Evolutionary conservation across 169 alveolate genomes (phyloP).

Genomic region (Plasmodium reichenowi): DNA sequence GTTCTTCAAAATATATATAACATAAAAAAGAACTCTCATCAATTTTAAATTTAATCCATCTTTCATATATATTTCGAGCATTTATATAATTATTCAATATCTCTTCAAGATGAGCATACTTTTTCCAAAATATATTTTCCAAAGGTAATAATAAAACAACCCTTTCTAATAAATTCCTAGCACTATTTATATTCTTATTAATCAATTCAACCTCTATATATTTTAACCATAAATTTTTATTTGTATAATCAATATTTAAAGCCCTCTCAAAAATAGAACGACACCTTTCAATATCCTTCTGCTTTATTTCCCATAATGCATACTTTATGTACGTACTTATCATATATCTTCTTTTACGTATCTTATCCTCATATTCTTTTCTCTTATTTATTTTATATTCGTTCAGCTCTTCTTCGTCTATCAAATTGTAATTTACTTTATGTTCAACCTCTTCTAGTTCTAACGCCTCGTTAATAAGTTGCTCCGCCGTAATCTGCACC

Average conservation of each 20-base stretch:
- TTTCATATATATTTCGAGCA: slow-evolving; percentile 93
- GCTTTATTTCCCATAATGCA: slow-evolving; percentile 98
- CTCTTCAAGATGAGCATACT: slow-evolving; percentile 99
- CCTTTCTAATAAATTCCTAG: slow-evolving; percentile 97
- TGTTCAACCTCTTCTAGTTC: slow-evolving; percentile 92
- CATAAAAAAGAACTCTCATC: slow-evolving; percentile 96
- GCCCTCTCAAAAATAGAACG: slow-evolving; percentile 98
- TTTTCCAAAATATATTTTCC: slow-evolving; percentile 98
- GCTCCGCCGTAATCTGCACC: slow-evolving; percentile 99
- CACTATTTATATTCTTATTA: slow-evolving; percentile 95
- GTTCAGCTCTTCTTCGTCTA: slow-evolving; percentile 96
- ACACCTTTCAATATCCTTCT: slow-evolving; percentile 94
- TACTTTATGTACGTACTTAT: slow-evolving; percentile 97
- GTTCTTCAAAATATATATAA: slow-evolving; percentile 96
- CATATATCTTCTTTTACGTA: slow-evolving; percentile 95
- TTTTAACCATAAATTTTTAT: slow-evolving; percentile 95
- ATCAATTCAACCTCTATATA: slow-evolving; percentile 98
- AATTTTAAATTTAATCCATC: slow-evolving; percentile 99
- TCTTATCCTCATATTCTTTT: slow-evolving; percentile 96
- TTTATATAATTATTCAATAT: slow-evolving; percentile 96
- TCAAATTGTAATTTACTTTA: slow-evolving; percentile 86
- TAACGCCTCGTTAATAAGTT: slow-evolving; percentile 97
- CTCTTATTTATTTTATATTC: slow-evolving; percentile 94
- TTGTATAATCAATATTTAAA: slow-evolving; percentile 95
- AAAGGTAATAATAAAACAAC: slow-evolving; percentile 97